These are phyloP conservation scores for Macrolepiota fuliginosa DNA, from an alignment of 768 basidiomycete species.

Conservation along the genomic window DNA sequence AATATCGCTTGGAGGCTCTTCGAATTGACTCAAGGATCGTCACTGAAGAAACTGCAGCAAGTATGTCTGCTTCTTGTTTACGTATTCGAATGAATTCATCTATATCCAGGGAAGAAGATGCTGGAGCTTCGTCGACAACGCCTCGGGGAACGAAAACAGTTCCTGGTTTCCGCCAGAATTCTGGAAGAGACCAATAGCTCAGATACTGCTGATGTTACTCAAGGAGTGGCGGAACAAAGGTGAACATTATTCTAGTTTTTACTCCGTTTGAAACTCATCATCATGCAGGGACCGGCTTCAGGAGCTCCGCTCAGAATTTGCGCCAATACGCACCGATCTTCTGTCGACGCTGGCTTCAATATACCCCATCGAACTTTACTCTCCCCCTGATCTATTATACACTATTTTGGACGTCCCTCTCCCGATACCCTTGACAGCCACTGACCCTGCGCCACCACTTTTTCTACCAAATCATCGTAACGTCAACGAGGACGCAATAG, in stretches of 20 bases:
- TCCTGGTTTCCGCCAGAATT: constrained; percentile 38
- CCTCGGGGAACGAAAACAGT: constrained; percentile 43
- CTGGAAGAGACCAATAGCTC: constrained; percentile 12
- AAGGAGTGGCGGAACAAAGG: constrained; percentile 19
- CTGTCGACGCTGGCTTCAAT: constrained; percentile 71
- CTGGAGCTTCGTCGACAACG: constrained; percentile 38
- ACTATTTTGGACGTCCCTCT: constrained; percentile 86
- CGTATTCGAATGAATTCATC: background rate
- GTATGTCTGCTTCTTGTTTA: constrained; percentile 33
- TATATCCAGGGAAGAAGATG: constrained; percentile 26
- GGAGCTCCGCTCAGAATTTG: constrained; percentile 46
- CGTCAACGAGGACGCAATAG: constrained; percentile 82
- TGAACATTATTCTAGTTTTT: constrained; percentile 17
- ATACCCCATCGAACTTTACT: constrained; percentile 87
- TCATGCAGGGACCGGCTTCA: constrained; percentile 44
- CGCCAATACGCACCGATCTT: constrained; percentile 57
- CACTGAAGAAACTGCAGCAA: constrained; percentile 38
- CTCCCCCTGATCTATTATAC: constrained; percentile 84
- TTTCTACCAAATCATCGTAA: constrained; percentile 60
- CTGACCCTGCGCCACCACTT: constrained; percentile 84
- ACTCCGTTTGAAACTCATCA: constrained; percentile 13
- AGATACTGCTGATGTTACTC: constrained; percentile 3
- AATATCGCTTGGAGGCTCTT: constrained; percentile 52
- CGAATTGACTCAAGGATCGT: constrained; percentile 39
- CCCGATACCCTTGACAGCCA: constrained; percentile 73